Evolutionary conservation across 2,329 filamentous ascomycete genomes (phyloP), one percentile per base, ranked within the genome.

Genomic region (Sarocladium brachiariae): DNA sequence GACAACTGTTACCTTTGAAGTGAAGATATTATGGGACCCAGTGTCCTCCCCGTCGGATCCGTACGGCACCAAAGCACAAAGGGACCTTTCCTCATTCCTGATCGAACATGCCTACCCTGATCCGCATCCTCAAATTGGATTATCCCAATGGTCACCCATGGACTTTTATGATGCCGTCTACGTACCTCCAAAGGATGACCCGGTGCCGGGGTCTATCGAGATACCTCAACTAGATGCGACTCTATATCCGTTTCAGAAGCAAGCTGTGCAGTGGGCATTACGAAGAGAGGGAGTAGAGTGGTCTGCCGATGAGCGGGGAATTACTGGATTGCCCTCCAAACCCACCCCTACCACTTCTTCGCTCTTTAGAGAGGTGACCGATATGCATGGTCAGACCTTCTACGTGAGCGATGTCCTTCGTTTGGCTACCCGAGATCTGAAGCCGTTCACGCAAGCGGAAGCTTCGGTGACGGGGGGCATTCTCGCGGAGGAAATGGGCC

Each of bases 401-500:
- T 81, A 76, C 61, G 63, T 84, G 34, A 90, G 84, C 59, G 73
- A 81, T 50, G 66, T 88, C 0, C 80, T 84, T 49, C 80, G 84
- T 23, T 65, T 80, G 13, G 70, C 83, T 4, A 75, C 79, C 1
- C 69, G 70, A 33, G 72, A 85, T 58, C 53, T 71, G 8, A 53
- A 61, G 0, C 59, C 67, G 2, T 81, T 80, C 50, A 63, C 65
- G 30, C 61, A 68, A 39, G 53, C 63, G 19, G 67, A 78, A 49
- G 61, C 63, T n/a, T 55, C 58, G 1, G 52, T 80, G 10, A 74
- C 66, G 41, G 80, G 81, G 11, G 86, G 86, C 0, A 83, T 89
- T 45, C 69, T 92, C 4, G 82, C 86, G 0, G 87, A 92, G 60
- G 87, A 92, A 64, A 92, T 92, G 87, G 87, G 87, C 0, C 70